phyloP scores from a whole-genome alignment of 1,139 yeast species.

The Saccharomycopsis hybrid region DNA sequence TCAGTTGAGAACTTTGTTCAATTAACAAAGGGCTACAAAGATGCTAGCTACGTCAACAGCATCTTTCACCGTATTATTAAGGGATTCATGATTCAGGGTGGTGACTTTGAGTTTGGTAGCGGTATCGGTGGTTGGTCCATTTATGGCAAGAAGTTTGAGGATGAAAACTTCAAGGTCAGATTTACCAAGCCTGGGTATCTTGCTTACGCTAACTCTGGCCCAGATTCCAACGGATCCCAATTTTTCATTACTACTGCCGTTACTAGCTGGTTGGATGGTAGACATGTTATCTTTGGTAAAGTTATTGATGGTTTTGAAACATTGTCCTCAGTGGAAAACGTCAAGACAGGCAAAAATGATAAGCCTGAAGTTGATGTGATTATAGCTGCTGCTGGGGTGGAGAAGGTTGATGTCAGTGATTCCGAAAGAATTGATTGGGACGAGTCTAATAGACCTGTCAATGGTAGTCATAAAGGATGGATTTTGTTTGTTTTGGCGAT shows the following conservation, averaged over 20 bases:
- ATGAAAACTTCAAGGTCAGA: conserved; percentile 59
- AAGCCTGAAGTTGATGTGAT: conserved; percentile 46
- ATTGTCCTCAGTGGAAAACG: conserved; percentile 33
- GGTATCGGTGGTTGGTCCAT: conserved; percentile 75
- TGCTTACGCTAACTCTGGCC: conserved; percentile 80
- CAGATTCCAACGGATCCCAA: conserved; percentile 75
- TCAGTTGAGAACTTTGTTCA: conserved; percentile 69
- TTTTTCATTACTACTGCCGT: conserved; percentile 65
- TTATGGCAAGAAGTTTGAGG: conserved; percentile 62
- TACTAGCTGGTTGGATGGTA: conserved; percentile 59
- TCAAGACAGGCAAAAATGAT: conserved; percentile 30
- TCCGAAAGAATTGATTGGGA: conserved; percentile 10
- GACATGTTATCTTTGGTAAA: conserved; percentile 79
- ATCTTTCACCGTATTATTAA: conserved; percentile 73
- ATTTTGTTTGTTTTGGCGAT: conserved; percentile 13
- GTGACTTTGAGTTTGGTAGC: conserved; percentile 64
- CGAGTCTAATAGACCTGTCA: background rate
- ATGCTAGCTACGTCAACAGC: conserved; percentile 50
- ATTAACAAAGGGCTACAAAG: conserved; percentile 48
- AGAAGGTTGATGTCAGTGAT: conserved; percentile 4
- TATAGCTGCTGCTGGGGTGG: conserved; percentile 29
- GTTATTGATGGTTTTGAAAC: conserved; percentile 64
- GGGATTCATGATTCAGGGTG: conserved; percentile 78
- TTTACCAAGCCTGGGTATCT: conserved; percentile 66
- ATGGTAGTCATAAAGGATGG: conserved; percentile 14